Conservation (phyloP, 139 green algal genomes). For the Chlamydomonas asymmetrica region DNA sequence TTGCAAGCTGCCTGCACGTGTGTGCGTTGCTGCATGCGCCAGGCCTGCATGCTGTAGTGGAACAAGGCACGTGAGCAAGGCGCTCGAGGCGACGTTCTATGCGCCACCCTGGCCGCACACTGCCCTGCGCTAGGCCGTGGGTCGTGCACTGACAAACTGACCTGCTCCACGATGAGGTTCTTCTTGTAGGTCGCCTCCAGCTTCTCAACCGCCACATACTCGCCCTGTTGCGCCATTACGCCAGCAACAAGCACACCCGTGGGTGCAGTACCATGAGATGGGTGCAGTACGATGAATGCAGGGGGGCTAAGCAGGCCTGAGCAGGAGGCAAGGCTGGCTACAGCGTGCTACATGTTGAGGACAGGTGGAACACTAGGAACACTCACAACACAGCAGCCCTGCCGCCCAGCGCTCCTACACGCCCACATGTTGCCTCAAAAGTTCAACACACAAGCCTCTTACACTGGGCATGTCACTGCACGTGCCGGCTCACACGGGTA, state of each 20-base stretch:
- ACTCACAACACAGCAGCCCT: too few relatives aligned
- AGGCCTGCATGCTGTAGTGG: too few relatives aligned
- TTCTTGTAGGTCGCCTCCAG: conserved; percentile 92
- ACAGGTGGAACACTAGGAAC: background rate
- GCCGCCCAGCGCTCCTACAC: too few relatives aligned
- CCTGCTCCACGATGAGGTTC: conserved; percentile 76
- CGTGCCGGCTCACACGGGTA: too few relatives aligned
- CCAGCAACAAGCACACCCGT: background rate
- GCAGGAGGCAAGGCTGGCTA: background rate
- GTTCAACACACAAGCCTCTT: background rate
- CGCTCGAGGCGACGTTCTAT: too few relatives aligned
- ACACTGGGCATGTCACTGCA: too few relatives aligned
- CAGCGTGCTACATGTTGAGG: background rate
- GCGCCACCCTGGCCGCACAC: too few relatives aligned
- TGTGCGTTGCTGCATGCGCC: too few relatives aligned
- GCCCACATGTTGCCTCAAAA: too few relatives aligned
- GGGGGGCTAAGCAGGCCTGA: background rate
- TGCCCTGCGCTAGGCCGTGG: too few relatives aligned
- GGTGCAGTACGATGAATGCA: background rate
- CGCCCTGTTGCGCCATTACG: conserved; percentile 69
- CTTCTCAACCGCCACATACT: conserved; percentile 98
- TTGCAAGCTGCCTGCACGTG: too few relatives aligned
- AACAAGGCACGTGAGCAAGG: too few relatives aligned
- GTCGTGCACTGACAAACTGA: conserved; percentile 28
- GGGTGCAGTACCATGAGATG: background rate